Conservation (phyloP, 257 asterid species). For the Solanum virginianum region DNA sequence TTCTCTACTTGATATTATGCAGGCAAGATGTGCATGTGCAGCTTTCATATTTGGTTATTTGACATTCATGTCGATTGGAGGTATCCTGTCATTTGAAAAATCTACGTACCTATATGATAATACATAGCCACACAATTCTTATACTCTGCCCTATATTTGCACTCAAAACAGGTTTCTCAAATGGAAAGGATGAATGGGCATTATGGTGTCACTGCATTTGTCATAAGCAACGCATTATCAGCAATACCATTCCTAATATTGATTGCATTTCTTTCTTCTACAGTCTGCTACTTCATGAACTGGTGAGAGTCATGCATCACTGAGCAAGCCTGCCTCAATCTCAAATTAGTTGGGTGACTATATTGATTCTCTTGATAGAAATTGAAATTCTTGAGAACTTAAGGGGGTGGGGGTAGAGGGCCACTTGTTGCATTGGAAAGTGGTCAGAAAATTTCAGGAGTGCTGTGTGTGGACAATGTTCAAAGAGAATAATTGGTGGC, state of each 20-base stretch:
- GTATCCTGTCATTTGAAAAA: constrained; percentile 52
- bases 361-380: no score
- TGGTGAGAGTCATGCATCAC: background rate
- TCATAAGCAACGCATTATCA: constrained; percentile 78
- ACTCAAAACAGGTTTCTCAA: constrained; percentile 30
- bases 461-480: no score
- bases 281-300: background rate
- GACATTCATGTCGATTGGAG: constrained; percentile 93
- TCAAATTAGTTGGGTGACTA: no score
- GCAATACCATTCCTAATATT: constrained; percentile 77
- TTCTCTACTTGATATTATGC: background rate
- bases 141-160: background rate
- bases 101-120: background rate
- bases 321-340: background rate
- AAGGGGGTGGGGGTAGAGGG: no score
- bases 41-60: constrained; percentile 83
- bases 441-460: no score
- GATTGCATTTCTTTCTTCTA: constrained; percentile 69
- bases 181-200: constrained; percentile 71
- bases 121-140: background rate
- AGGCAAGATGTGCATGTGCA: constrained; percentile 97
- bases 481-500: no score
- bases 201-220: constrained; percentile 83
- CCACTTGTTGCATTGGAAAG: no score
- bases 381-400: no score